Evolutionary conservation across 805 yeast species (phyloP), one percentile per base, ranked within the genome.

Genomic region (Saccharomyces jurei): DNA sequence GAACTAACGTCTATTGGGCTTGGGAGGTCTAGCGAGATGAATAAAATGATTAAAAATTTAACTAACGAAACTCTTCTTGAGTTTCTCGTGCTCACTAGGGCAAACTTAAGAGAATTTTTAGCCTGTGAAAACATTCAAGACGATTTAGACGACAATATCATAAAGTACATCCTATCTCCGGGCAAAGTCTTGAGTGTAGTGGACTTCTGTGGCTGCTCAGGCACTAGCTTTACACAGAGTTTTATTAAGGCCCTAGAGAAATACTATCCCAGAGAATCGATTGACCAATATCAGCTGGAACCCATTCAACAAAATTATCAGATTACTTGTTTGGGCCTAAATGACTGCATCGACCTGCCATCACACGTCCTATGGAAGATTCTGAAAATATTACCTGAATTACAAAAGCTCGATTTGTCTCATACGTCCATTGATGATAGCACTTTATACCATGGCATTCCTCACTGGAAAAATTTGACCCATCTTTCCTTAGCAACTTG

Each of bases 121-220:
- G 94, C 89, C 1, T 81, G 87, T 59, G 97, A 90, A 66, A 86
- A 87, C 61, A 86, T 90, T 55, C 94, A 89, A 71, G 87, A 79
- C 65, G 97, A 90, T 66, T 74, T 90, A 63, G 87, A 86, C 67
- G 78, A 78, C 4, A 72, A 77, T 53, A 62, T 68, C 22, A 63
- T 69, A 9, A 58, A 64, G 51, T 62, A 61, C 32, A 50, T 69
- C 14, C 57, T 69, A 17, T 63, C 62, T 32, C 66, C 70, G 10
- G 71, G 71, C 1, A 67, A 63, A n/a, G 63, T 63, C 6, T 73
- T 91, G 50, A 80, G 84, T 68, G 81, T 88, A 0, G 71, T 90
- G 11, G 97, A 90, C 70, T 89, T 90, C 58, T 90, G 97, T 69
- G 97, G 97, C 6, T 87, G 95, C 41, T 81, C 89, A 5, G 86